Base-by-base conservation (phyloP, 2,329 filamentous ascomycete genomes). In the Fragosphaeria purpurea region DNA sequence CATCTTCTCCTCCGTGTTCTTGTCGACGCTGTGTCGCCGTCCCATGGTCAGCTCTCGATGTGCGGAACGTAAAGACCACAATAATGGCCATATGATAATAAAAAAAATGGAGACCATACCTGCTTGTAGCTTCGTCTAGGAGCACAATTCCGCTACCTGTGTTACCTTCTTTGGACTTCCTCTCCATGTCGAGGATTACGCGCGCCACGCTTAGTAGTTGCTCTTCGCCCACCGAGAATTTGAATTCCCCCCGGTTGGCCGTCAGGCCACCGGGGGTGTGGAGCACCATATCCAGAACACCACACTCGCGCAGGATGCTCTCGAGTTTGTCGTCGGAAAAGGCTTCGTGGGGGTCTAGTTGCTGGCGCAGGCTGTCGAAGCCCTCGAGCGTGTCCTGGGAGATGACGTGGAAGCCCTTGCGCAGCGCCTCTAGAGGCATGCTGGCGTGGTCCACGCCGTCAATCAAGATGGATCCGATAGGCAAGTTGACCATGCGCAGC, bases 401-500 rank as follows among this genome's bases (percentile, higher is more conserved):
- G 4, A 78, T 61, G 4, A 65, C 67, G 34, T 70, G 66, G 10
- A 78, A 62, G 1, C 58, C 47, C 2, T 57, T 50, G 8, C 64
- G 63, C 8, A 66, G 49, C 4, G 56, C 37, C 34, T 60, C 53
- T 0, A 59, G 57, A 0, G 60, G 60, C 0, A 66, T 50, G 4
- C 55, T 60, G 37, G 59, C 52, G 0, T 63, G 54, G 46, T 74
- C 69, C 1, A 74, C 38, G 3, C 62, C 66, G 50, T 78, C 74
- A 13, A 78, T 63, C 0, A 53, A 59, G 35, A 78, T 72, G 9
- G 54, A 61, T 10, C 75, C 74, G 3, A 60, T 48, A 4, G 65
- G 65, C 6, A 69, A 57, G 31, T 76, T 68, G 31, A 75, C 58
- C 59, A 77, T 68, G 33, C 73, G 67, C 52, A 76, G 69, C 45